These are phyloP conservation scores for Malus orientalis DNA, from an alignment of 306 rosid genomes.

Conservation along the genomic window DNA sequence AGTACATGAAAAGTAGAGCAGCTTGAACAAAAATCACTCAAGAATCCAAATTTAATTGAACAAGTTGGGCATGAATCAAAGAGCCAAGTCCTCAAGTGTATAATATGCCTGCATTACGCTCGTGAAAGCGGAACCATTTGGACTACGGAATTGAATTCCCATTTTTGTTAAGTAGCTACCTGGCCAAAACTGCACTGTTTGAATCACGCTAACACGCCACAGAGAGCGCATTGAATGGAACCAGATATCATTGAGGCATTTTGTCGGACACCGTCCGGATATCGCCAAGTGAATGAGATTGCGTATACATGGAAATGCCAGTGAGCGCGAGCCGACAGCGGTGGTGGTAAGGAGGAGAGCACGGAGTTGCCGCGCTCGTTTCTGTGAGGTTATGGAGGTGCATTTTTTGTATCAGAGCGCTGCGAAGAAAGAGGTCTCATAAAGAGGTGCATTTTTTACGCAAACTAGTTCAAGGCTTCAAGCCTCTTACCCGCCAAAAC, in stretches of 20 bases:
- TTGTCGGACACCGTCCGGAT: constrained; percentile 56
- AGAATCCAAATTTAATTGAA: constrained; percentile 62
- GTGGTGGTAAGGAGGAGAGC: constrained; percentile 51
- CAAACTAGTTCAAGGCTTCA: not conserved
- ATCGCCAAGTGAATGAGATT: constrained; percentile 38
- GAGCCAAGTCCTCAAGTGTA: constrained; percentile 48
- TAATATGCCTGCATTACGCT: constrained; percentile 65
- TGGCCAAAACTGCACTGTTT: constrained; percentile 23
- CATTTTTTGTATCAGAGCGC: constrained; percentile 48
- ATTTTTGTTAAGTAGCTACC: constrained; percentile 24
- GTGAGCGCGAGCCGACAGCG: constrained; percentile 12
- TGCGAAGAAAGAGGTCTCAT: not conserved
- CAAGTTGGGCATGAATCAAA: constrained; percentile 53
- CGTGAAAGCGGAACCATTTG: constrained; percentile 53
- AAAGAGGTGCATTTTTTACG: constrained; percentile 11
- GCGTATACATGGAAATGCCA: constrained; percentile 59
- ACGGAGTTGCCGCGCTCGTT: constrained; percentile 68
- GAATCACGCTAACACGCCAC: constrained; percentile 46
- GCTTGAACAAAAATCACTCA: constrained; percentile 51
- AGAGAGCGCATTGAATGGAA: constrained; percentile 63
- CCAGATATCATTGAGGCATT: constrained; percentile 64
- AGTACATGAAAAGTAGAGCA: constrained; percentile 69
- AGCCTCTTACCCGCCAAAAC: constrained; percentile 7
- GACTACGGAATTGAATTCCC: constrained; percentile 34
- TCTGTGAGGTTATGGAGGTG: constrained; percentile 37